Evolutionary conservation across 2,329 filamentous ascomycete species (phyloP).

Genomic region (Cytospora leucostoma): DNA sequence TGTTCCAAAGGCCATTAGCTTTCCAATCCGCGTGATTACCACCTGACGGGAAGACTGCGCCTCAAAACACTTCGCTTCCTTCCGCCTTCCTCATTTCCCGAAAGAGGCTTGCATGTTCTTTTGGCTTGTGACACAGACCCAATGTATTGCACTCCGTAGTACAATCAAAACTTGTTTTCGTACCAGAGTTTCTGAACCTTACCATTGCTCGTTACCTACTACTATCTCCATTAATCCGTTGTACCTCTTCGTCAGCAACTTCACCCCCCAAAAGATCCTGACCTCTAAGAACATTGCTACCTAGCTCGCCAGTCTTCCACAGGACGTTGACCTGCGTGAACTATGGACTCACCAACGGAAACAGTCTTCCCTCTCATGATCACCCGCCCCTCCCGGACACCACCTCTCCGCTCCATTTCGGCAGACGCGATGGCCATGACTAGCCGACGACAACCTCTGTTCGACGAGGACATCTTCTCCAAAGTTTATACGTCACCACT

Average conservation of each 20-base stretch:
- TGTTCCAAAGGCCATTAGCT: not conserved
- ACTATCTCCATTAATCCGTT: too few relatives aligned
- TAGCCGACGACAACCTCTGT: conserved; percentile 6
- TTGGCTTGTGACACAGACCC: not conserved
- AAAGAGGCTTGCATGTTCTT: not conserved
- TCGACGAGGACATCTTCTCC: conserved; percentile 25
- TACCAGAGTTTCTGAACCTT: too few relatives aligned
- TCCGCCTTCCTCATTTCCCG: not conserved
- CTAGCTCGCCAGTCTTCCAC: not conserved
- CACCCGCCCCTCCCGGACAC: conserved; percentile 10
- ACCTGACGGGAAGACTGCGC: not conserved
- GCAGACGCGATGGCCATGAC: conserved; percentile 6
- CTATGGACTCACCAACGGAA: conserved; percentile 20
- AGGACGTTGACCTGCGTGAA: not conserved
- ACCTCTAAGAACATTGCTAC: not conserved
- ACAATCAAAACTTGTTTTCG: too few relatives aligned
- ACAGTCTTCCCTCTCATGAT: conserved; percentile 22
- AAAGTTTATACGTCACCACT: conserved; percentile 16
- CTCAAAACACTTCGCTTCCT: not conserved
- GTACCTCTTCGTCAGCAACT: too few relatives aligned
- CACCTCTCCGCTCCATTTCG: conserved; percentile 7
- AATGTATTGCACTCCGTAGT: too few relatives aligned
- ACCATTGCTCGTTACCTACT: too few relatives aligned
- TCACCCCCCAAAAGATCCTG: too few relatives aligned
- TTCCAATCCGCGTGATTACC: not conserved